A percentile compares a stretch with the other conserved stretches of the same genome.
phyloP scores from a whole-genome alignment of 768 basidiomycete species.

The Crucibulum laeve region DNA sequence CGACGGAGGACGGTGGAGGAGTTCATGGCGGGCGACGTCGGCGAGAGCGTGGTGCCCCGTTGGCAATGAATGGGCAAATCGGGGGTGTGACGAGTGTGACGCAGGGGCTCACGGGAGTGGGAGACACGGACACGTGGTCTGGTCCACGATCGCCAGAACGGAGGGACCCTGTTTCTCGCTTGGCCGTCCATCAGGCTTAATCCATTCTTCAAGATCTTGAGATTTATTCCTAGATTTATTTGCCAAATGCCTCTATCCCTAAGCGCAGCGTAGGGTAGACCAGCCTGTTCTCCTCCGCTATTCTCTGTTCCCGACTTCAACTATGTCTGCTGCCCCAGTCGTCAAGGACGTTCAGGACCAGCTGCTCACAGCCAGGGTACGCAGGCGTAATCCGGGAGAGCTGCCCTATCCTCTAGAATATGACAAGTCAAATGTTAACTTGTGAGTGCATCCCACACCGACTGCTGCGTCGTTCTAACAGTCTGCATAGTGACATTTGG shows the following conservation, averaged over 20 bases:
- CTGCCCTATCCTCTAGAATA: constrained; percentile 55
- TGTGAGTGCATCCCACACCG: constrained; percentile 37
- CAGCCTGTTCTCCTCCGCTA: neutral
- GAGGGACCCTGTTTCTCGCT: constrained; percentile 54
- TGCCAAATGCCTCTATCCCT: neutral
- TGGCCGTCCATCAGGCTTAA: constrained; percentile 12
- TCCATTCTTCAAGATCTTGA: constrained; percentile 15
- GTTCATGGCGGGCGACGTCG: constrained; percentile 28
- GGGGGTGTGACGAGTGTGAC: neutral
- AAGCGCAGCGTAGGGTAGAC: constrained; percentile 1
- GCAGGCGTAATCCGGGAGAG: constrained; percentile 40
- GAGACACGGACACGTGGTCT: constrained; percentile 54
- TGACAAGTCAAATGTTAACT: constrained; percentile 43
- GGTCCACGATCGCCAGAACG: neutral
- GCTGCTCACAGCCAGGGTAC: constrained; percentile 32
- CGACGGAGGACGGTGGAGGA: constrained; percentile 35
- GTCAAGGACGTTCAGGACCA: constrained; percentile 43
- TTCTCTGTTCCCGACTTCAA: constrained; percentile 1
- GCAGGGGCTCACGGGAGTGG: constrained; percentile 14
- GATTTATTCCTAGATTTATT: neutral
- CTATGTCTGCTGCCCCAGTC: constrained; percentile 13
- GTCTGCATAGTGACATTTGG: constrained; percentile 59
- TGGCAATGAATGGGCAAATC: neutral
- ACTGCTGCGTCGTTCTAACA: neutral
- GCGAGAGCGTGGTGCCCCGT: constrained; percentile 1